Percentiles rank a stretch among this genome's conserved stretches.
phyloP scores from a whole-genome alignment of 768 basidiomycete species.

The Tremella yokohamensis region DNA sequence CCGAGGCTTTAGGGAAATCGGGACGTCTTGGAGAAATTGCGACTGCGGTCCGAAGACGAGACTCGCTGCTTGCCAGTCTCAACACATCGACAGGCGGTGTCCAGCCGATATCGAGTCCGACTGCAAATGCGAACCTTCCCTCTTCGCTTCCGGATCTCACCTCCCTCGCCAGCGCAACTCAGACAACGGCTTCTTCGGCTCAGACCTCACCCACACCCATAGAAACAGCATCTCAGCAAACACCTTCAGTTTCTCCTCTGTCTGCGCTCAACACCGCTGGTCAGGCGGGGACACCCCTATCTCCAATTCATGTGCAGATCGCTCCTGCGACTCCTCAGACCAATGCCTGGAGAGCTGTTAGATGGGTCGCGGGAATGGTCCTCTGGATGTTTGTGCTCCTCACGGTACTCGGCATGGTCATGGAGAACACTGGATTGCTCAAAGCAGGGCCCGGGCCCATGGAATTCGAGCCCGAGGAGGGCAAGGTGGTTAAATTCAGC shows the following conservation, averaged over 20 bases:
- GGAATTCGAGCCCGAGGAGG: conserved; percentile 75
- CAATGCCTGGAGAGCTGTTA: conserved; percentile 31
- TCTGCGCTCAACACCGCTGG: not conserved
- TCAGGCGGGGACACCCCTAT: conserved; percentile 37
- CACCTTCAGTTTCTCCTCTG: not conserved
- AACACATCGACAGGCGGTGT: conserved; percentile 60
- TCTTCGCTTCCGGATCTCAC: not conserved
- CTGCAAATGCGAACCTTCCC: not conserved
- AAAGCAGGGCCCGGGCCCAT: conserved; percentile 72
- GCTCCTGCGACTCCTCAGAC: conserved; percentile 35
- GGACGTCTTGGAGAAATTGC: conserved; percentile 57
- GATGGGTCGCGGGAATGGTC: conserved; percentile 32
- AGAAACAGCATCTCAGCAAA: not conserved
- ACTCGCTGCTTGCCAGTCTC: conserved; percentile 55
- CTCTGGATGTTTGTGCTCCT: conserved; percentile 56
- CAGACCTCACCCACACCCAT: not conserved
- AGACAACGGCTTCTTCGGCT: not conserved
- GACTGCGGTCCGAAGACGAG: conserved; percentile 61
- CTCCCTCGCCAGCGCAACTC: not conserved
- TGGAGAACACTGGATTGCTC: conserved; percentile 90
- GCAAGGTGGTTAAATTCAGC: conserved; percentile 79
- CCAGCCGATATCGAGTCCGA: conserved; percentile 34
- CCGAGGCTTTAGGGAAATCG: conserved; percentile 21
- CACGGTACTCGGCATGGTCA: conserved; percentile 77
- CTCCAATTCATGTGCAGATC: conserved; percentile 47